These are phyloP conservation scores for Candida sp. DNA, from an alignment of 1,139 yeast genomes.

Conservation along the genomic window DNA sequence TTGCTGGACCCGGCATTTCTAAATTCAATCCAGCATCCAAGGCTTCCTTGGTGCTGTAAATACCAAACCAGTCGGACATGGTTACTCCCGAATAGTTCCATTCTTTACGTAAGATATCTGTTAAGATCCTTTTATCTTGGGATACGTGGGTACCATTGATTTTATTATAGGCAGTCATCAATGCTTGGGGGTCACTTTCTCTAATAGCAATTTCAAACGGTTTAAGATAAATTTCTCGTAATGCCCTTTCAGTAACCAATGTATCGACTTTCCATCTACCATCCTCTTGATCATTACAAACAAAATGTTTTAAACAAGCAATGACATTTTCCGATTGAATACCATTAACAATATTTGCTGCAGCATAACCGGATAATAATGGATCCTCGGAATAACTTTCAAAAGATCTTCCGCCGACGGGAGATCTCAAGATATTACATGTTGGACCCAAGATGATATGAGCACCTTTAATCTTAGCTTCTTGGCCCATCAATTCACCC, in stretches of 20 bases:
- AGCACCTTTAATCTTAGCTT: slow-evolving; percentile 31
- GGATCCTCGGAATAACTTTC: slow-evolving; percentile 67
- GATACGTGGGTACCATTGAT: slow-evolving; percentile 57
- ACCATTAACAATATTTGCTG: slow-evolving; percentile 50
- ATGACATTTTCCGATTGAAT: slow-evolving; percentile 50
- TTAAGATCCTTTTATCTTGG: slow-evolving; percentile 38
- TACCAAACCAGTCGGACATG: slow-evolving; percentile 66
- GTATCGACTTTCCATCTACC: slow-evolving; percentile 48
- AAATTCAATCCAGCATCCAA: slow-evolving; percentile 56
- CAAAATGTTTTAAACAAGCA: slow-evolving; percentile 59
- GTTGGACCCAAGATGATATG: slow-evolving; percentile 55
- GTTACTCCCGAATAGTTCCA: slow-evolving; percentile 55
- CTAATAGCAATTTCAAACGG: slow-evolving; percentile 61
- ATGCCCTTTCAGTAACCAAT: slow-evolving; percentile 52
- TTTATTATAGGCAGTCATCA: slow-evolving; percentile 62
- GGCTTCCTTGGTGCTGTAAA: slow-evolving; percentile 45
- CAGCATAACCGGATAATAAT: slow-evolving; percentile 48
- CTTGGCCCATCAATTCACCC: slow-evolving; percentile 32
- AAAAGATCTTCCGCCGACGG: slow-evolving; percentile 61
- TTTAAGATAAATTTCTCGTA: slow-evolving; percentile 56
- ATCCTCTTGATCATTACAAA: slow-evolving; percentile 59
- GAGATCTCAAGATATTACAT: slow-evolving; percentile 54
- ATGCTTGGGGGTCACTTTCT: slow-evolving; percentile 44
- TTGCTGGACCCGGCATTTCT: slow-evolving; percentile 64
- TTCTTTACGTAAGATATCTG: slow-evolving; percentile 47